Evolutionary conservation across 2,329 filamentous ascomycete genomes (phyloP).

Genomic region (Apiospora koreana): DNA sequence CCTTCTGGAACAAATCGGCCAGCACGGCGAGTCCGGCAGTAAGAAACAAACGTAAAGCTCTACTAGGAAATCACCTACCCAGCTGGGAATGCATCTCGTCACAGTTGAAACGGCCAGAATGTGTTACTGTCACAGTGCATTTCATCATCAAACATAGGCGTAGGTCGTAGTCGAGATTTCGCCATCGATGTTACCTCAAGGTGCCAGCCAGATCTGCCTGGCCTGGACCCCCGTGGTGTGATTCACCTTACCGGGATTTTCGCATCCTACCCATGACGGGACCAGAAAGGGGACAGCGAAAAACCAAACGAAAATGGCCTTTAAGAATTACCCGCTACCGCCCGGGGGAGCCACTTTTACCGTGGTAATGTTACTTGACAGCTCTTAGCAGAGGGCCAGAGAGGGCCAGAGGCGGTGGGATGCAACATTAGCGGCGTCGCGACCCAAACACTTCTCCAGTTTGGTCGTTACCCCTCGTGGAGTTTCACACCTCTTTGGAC

Average conservation of each 20-base stretch:
- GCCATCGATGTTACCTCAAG: conserved; percentile 6
- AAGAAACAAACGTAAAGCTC: neutral
- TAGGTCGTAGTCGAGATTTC: conserved; percentile 1
- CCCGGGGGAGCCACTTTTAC: neutral
- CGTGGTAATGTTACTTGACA: conserved; percentile 3
- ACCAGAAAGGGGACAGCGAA: neutral
- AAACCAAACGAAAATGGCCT: neutral
- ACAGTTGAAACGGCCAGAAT: conserved; percentile 4
- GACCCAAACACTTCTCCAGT: conserved; percentile 5
- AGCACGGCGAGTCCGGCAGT: neutral
- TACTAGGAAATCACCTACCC: neutral
- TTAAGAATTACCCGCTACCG: neutral
- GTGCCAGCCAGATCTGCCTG: conserved; percentile 3
- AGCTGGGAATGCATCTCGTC: neutral
- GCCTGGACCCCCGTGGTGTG: conserved; percentile 2
- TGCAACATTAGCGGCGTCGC: conserved; percentile 1
- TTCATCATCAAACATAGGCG: neutral
- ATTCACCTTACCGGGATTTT: neutral
- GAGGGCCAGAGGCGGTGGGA: neutral
- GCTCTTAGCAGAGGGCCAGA: neutral
- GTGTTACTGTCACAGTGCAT: conserved; percentile 6
- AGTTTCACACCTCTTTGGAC: neutral
- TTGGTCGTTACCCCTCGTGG: conserved; percentile 8
- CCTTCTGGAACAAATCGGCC: conserved; percentile 5
- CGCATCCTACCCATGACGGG: neutral